phyloP scores from a whole-genome alignment of 768 basidiomycete genomes.

The Mycena maculata region DNA sequence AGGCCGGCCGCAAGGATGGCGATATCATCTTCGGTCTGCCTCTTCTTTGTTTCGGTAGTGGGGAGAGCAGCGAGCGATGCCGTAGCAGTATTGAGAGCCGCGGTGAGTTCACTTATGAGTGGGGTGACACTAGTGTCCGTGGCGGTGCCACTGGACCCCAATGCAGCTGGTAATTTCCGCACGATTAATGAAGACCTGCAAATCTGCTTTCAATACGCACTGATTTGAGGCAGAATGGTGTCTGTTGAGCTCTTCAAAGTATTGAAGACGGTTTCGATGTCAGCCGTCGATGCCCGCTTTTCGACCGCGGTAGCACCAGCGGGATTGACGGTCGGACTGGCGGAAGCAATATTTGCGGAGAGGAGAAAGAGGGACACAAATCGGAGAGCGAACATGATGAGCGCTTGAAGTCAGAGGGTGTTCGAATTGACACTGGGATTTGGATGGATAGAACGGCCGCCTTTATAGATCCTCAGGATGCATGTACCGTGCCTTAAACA shows the following conservation, averaged over 20 bases:
- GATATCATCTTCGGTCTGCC: constrained; percentile 41
- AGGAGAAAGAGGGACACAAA: constrained; percentile 23
- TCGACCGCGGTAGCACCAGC: constrained; percentile 12
- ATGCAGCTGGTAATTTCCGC: constrained; percentile 2
- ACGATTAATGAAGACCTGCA: neutral
- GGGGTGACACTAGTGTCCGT: constrained; percentile 38
- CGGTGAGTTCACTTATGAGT: constrained; percentile 37
- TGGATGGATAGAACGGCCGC: too few relatives aligned
- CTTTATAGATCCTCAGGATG: too few relatives aligned
- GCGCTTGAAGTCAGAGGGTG: too few relatives aligned
- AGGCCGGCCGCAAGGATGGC: constrained; percentile 41
- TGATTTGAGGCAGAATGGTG: constrained; percentile 38
- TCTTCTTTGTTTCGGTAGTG: constrained; percentile 24
- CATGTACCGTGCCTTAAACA: too few relatives aligned
- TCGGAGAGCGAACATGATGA: constrained; percentile 33
- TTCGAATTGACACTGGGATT: too few relatives aligned
- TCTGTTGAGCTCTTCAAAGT: constrained; percentile 36
- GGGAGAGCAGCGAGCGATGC: constrained; percentile 33
- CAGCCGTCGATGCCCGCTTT: constrained; percentile 33
- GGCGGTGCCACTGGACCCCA: constrained; percentile 30
- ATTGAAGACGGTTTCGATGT: constrained; percentile 35
- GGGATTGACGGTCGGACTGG: constrained; percentile 12
- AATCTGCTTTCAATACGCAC: constrained; percentile 13
- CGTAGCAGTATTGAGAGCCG: constrained; percentile 38
- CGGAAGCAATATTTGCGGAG: constrained; percentile 29